These are phyloP conservation scores for Pseudogymnoascus pannorum DNA, from an alignment of 2,329 filamentous ascomycete species.

Conservation along the genomic window DNA sequence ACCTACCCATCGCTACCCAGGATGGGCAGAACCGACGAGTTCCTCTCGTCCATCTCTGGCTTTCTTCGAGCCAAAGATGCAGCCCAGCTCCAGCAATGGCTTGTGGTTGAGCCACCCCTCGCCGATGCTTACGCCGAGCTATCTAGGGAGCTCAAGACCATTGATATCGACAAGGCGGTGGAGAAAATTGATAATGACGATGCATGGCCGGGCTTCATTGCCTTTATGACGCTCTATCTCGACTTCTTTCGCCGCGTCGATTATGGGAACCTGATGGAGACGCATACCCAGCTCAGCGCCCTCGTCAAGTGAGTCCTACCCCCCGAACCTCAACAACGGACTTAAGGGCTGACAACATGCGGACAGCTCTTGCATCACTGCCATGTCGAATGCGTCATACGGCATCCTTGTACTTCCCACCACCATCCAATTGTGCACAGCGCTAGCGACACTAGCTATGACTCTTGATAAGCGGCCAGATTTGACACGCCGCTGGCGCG, in stretches of 20 bases:
- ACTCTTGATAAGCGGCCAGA: constrained; percentile 74
- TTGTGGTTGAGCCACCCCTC: constrained; percentile 68
- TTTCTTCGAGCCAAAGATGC: constrained; percentile 60
- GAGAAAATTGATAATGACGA: constrained; percentile 56
- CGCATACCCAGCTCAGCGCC: constrained; percentile 66
- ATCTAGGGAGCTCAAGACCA: constrained; percentile 56
- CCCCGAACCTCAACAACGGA: constrained; percentile 10
- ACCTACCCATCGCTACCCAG: not conserved
- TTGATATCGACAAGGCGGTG: constrained; percentile 55
- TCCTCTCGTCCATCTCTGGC: constrained; percentile 56
- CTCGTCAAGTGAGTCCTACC: constrained; percentile 59
- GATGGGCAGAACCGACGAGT: constrained; percentile 61
- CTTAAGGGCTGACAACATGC: not conserved
- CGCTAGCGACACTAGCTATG: constrained; percentile 76
- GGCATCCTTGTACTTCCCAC: constrained; percentile 78
- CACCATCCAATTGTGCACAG: constrained; percentile 72
- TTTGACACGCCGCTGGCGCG: constrained; percentile 58
- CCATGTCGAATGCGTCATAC: constrained; percentile 70
- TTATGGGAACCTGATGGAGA: constrained; percentile 63
- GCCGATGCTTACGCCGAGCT: constrained; percentile 61
- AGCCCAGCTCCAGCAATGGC: constrained; percentile 57
- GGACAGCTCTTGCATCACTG: constrained; percentile 69
- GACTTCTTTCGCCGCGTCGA: constrained; percentile 75
- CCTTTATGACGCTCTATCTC: constrained; percentile 76
- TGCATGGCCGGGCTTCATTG: constrained; percentile 68